phyloP scores from a whole-genome alignment of 441 rosid genomes.

The Arabidopsis hybrid region DNA sequence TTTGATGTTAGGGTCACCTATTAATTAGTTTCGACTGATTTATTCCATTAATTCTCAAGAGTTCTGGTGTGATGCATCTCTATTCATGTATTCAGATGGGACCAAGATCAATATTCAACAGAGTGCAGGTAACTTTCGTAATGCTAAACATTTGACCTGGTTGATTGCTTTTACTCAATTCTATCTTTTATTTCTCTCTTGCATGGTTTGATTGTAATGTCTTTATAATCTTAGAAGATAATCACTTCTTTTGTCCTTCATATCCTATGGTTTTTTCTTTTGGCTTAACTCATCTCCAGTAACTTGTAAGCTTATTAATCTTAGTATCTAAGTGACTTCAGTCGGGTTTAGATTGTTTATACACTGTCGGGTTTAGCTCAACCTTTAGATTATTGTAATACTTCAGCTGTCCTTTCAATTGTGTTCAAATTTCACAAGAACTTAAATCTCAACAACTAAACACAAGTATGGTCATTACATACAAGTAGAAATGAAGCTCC shows the following conservation, averaged over 20 bases:
- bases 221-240: neutral
- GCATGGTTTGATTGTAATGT: neutral
- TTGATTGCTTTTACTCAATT: neutral
- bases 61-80: neutral
- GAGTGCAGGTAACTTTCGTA: constrained; percentile 30
- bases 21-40: neutral
- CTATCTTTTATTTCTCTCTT: neutral
- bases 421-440: neutral
- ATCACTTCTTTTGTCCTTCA: neutral
- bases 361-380: neutral
- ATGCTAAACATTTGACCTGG: neutral
- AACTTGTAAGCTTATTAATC: neutral
- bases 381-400: too few relatives aligned
- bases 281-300: neutral
- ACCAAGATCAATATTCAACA: constrained; percentile 44
- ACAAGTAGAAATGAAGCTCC: too few relatives aligned
- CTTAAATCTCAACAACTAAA: neutral
- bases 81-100: constrained; percentile 41
- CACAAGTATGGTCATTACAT: too few relatives aligned
- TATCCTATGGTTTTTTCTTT: neutral
- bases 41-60: neutral
- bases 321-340: neutral
- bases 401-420: neutral
- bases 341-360: neutral
- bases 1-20: neutral